Evolutionary conservation across 495 filamentous ascomycete genomes (phyloP).

Genomic region (Daldinia caldariorum): DNA sequence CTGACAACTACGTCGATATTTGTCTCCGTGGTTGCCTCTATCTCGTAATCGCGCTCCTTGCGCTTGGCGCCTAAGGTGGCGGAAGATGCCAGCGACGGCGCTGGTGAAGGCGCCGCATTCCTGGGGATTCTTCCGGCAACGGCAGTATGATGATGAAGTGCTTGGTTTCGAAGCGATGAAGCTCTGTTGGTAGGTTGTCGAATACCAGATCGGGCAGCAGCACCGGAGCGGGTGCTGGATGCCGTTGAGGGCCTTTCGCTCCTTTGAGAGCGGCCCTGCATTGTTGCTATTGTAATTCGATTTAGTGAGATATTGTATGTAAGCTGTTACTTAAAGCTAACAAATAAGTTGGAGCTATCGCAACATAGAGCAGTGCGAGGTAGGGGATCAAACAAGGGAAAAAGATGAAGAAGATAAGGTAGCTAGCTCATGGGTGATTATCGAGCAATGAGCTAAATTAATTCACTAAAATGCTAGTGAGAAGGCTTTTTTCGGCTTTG

Average conservation of each 20-base stretch:
- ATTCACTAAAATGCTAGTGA: neutral
- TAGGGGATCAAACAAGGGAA: slow-evolving; percentile 6
- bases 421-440: neutral
- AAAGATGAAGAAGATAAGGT: neutral
- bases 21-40: slow-evolving; percentile 79
- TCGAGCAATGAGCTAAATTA: neutral
- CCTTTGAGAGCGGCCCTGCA: slow-evolving; percentile 48
- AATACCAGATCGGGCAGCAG: slow-evolving; percentile 42
- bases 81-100: slow-evolving; percentile 68
- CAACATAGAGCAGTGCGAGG: slow-evolving; percentile 5
- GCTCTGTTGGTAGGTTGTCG: slow-evolving; percentile 46
- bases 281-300: slow-evolving; percentile 16
- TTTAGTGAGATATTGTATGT: slow-evolving; percentile 18
- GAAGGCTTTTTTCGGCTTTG: neutral
- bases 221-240: slow-evolving; percentile 36
- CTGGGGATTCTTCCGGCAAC: slow-evolving; percentile 51
- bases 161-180: slow-evolving; percentile 42
- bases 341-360: slow-evolving; percentile 13
- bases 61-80: slow-evolving; percentile 69
- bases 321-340: slow-evolving; percentile 36
- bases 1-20: slow-evolving; percentile 98
- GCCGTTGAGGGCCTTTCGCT: slow-evolving; percentile 43
- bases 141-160: slow-evolving; percentile 33
- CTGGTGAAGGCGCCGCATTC: slow-evolving; percentile 68
- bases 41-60: slow-evolving; percentile 84